These are phyloP conservation scores for Gaeumannomyces sp. DNA, from an alignment of 2,329 filamentous ascomycete genomes.

Conservation along the genomic window DNA sequence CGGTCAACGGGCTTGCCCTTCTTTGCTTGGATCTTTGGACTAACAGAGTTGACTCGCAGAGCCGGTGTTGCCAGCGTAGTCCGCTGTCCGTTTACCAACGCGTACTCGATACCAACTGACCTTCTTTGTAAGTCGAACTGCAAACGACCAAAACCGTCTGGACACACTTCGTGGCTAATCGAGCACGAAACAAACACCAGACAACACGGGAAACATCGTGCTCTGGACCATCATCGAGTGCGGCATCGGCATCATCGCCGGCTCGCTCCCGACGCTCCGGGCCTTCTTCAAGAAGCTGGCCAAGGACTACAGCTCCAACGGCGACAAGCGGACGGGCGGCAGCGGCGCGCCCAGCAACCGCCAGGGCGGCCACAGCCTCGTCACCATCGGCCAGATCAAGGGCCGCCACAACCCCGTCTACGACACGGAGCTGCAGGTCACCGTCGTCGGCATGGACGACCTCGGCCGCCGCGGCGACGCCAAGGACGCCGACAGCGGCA, in stretches of 20 bases:
- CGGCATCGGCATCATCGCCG: conserved; percentile 32
- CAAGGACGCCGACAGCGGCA: background rate
- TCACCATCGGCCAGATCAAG: conserved; percentile 6
- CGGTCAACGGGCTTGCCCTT: too few relatives aligned
- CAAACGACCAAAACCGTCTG: background rate
- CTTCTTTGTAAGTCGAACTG: conserved; percentile 35
- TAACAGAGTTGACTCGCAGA: background rate
- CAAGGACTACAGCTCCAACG: conserved; percentile 1
- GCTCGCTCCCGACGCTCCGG: conserved; percentile 17
- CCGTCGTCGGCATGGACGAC: background rate
- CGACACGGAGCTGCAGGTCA: conserved; percentile 6
- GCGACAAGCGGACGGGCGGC: background rate
- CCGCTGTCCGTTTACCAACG: background rate
- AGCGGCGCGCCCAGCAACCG: background rate
- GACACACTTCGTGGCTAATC: background rate
- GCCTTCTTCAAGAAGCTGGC: conserved; percentile 11
- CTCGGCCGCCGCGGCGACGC: background rate
- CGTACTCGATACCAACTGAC: conserved; percentile 18
- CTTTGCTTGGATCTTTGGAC: too few relatives aligned
- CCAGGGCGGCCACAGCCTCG: background rate
- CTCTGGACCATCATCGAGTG: conserved; percentile 37
- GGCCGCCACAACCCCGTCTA: background rate
- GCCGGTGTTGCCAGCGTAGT: conserved; percentile 6
- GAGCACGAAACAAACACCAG: conserved; percentile 1
- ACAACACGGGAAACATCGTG: conserved; percentile 33